These are phyloP conservation scores for Verticillium isaacii DNA, from an alignment of 2,329 filamentous ascomycete genomes.

Conservation along the genomic window DNA sequence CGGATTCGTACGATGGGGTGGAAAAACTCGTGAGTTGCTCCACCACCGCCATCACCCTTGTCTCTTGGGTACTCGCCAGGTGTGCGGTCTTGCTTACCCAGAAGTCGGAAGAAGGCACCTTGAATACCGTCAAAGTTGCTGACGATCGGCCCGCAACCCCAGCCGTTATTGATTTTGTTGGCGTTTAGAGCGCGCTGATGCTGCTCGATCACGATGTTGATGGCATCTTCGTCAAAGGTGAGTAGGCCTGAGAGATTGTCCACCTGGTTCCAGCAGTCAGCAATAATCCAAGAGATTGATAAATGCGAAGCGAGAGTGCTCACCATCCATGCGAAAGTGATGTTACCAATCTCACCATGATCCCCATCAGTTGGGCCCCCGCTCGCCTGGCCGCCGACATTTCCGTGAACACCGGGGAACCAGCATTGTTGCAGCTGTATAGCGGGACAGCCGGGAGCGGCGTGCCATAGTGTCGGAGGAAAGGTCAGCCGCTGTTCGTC, in stretches of 20 bases:
- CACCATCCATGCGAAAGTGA: slow-evolving; percentile 13
- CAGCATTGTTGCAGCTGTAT: slow-evolving; percentile 3
- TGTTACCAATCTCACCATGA: slow-evolving; percentile 9
- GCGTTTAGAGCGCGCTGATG: slow-evolving; percentile 1
- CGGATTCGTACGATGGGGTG: slow-evolving; percentile 8
- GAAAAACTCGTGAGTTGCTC: slow-evolving; percentile 5
- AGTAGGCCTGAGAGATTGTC: slow-evolving; percentile 4
- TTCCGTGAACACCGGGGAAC: slow-evolving; percentile 7
- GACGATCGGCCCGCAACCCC: slow-evolving; percentile 5
- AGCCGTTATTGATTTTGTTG: slow-evolving; percentile 1
- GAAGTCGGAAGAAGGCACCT: background rate
- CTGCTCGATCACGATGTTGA: background rate
- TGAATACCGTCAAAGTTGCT: slow-evolving; percentile 3
- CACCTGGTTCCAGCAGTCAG: background rate
- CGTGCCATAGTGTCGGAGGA: background rate
- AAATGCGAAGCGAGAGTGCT: background rate
- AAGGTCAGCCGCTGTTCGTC: slow-evolving; percentile 1
- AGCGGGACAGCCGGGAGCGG: background rate
- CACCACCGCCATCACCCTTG: background rate
- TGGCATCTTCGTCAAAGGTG: background rate
- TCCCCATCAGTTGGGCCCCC: background rate
- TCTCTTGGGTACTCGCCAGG: slow-evolving; percentile 7
- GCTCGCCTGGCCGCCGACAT: background rate
- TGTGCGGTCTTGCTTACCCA: slow-evolving; percentile 3
- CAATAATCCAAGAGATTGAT: background rate